A percentile compares a stretch with the other conserved stretches of the same genome.
Evolutionary conservation across 768 basidiomycete genomes (phyloP).

Genomic region (Tylopilus balloui): DNA sequence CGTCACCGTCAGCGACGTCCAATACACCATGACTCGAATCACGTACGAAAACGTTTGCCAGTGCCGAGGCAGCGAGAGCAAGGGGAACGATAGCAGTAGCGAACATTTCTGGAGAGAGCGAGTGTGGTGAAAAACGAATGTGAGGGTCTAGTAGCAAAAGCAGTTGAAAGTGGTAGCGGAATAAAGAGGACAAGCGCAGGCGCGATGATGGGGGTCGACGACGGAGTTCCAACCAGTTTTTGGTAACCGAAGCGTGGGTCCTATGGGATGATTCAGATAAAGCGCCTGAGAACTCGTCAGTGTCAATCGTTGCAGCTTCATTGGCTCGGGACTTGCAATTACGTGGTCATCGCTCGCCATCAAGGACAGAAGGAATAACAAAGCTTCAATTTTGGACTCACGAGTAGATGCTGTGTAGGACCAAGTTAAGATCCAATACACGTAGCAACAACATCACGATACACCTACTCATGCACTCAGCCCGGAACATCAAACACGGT

Average conservation of each 20-base stretch:
- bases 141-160: conserved; percentile 15
- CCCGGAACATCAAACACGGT: conserved; percentile 51
- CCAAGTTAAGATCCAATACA: conserved; percentile 6
- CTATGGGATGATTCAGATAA: neutral
- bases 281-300: neutral
- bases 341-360: neutral
- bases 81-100: too few relatives aligned
- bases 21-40: neutral
- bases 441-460: neutral
- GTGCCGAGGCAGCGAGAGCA: conserved; percentile 49
- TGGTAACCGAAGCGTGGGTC: neutral
- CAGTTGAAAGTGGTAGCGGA: neutral
- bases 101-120: conserved; percentile 30
- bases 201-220: conserved; percentile 1
- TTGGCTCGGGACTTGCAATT: neutral
- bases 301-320: neutral
- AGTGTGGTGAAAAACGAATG: conserved; percentile 24
- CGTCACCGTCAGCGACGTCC: neutral
- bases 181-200: neutral
- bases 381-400: neutral
- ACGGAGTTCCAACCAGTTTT: conserved; percentile 33
- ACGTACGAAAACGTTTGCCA: conserved; percentile 57
- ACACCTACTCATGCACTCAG: conserved; percentile 19
- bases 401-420: neutral
- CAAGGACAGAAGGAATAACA: neutral